Base-by-base conservation (phyloP, 176 grass and related monocot species). In the Lolium multiflorum region DNA sequence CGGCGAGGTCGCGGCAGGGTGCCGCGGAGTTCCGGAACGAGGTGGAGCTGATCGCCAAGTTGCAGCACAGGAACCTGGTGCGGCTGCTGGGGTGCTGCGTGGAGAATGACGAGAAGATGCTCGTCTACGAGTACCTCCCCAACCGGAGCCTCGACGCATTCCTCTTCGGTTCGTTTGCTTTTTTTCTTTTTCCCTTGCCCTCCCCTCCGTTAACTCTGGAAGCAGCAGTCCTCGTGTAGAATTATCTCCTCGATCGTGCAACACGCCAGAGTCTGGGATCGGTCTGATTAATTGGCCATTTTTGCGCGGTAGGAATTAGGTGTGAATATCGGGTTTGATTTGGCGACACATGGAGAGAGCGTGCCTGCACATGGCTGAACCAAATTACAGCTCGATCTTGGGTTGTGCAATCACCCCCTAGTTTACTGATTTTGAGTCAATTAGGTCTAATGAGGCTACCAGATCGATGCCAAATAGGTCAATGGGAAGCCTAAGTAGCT, bases 61-160 rank as follows among this genome's bases (percentile, higher is more conserved):
- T 98, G 74, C 93, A 98, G 88, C 95, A 98, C 86, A 66, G 95
- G 82, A 98, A 98, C 83, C 83, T 98, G 54, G 95, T 95, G 79
- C 80, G 91, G 57, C 61, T 98, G 49, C 82, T 98, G 80, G 93
- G 95, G 54, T 95, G 87, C 79, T 98, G 95, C 86, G 89, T 95
- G 18, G 91, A 91, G 85, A 89, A 75, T 74, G 93, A 98, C 8
- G 95, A 98, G 85, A 98, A 95, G 80, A 82, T 98, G 79, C 88
- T 98, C 91, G 62, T 98, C 81, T 98, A 98, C 82, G 93, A 98
- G 66, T 98, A 92, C 87, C 89, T 98, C 24, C 95, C 95, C 58
- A 98, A 98, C 60, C 70, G 85, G 67, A 98, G 95, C 71, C 95
- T 98, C 59, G 95, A 98, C 62, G 85, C 87, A 35, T 93, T 95